phyloP scores from a whole-genome alignment of 345 rosid species.

The Balakata baccata region DNA sequence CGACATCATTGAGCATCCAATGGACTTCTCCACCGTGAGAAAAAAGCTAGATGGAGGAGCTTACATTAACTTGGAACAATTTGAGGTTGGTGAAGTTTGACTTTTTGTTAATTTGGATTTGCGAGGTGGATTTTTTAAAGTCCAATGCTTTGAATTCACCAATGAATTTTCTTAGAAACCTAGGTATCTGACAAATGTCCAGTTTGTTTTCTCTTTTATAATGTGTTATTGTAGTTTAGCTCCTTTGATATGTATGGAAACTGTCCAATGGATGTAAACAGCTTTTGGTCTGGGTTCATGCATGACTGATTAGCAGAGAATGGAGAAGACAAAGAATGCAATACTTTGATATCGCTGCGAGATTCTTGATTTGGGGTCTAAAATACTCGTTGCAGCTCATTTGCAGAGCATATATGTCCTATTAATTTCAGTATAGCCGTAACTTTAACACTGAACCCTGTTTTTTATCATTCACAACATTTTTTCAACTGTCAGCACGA shows the following conservation, averaged over 20 bases:
- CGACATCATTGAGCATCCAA: slow-evolving; percentile 73
- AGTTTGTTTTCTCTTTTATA: neutral
- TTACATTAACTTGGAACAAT: slow-evolving; percentile 72
- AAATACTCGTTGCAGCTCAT: neutral
- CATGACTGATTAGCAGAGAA: neutral
- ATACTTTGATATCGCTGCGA: neutral
- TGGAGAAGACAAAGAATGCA: neutral
- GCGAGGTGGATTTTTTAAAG: neutral
- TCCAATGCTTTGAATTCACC: neutral
- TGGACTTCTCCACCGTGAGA: slow-evolving; percentile 84
- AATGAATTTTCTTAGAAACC: too few relatives aligned
- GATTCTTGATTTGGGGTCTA: neutral
- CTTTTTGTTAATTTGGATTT: neutral
- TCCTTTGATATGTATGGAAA: neutral
- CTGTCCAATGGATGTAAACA: neutral
- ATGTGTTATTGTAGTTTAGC: neutral
- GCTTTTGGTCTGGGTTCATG: neutral
- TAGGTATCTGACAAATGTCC: too few relatives aligned
- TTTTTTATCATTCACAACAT: neutral
- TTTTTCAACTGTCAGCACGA: too few relatives aligned
- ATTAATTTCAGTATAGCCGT: neutral
- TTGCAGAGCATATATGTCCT: neutral
- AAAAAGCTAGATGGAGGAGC: slow-evolving; percentile 62
- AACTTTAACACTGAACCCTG: neutral
- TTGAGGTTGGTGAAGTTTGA: slow-evolving; percentile 56